Evolutionary conservation across 331 rosid genomes (phyloP), one percentile per base, ranked within the genome.

Genomic region (Malus hybrid): DNA sequence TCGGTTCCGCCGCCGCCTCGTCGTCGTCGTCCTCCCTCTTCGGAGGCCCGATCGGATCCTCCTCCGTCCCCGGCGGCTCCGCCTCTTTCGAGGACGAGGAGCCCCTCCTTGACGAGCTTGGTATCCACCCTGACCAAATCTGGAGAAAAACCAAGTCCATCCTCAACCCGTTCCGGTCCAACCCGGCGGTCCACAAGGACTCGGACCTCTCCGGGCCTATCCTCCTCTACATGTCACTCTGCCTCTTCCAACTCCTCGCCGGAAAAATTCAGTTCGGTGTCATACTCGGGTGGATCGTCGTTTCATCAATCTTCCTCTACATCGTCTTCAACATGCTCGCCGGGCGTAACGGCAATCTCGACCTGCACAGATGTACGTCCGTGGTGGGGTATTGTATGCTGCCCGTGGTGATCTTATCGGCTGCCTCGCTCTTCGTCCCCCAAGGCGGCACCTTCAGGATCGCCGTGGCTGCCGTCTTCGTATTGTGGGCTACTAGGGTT

Each of bases 251-350:
- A 44, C 76, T 95, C 72, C 98, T 95, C n/a, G 98, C 89, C 1
- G 98, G 99, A 3, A 95, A 95, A 81, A 90, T 95, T 79, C 99
- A 92, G 75, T 95, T 95, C 54, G 99, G 99, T 50, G 98, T 95
- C 19, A 95, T 95, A 8, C 76, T 95, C 42, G 98, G 98, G 67
- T 95, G 98, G 99, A 92, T 95, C 83, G 98, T 92, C 33, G 99
- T 92, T 15, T 88, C 96, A 1, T 95, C 98, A 6, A 85, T 90
- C 67, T 95, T 95, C 73, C 80, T 95, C n/a, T 95, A 95, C 78
- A 89, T 86, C 22, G 99, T 95, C 56, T 95, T 89, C 87, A 92
- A 95, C 85, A 95, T 95, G 98, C 74, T 95, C 60, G 99, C 98
- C 5, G 98, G 99, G 22, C 85, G 98, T 65, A 79, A 90, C 31